Conservation (phyloP, 2,329 filamentous ascomycete species). For the Trichothecium roseum region DNA sequence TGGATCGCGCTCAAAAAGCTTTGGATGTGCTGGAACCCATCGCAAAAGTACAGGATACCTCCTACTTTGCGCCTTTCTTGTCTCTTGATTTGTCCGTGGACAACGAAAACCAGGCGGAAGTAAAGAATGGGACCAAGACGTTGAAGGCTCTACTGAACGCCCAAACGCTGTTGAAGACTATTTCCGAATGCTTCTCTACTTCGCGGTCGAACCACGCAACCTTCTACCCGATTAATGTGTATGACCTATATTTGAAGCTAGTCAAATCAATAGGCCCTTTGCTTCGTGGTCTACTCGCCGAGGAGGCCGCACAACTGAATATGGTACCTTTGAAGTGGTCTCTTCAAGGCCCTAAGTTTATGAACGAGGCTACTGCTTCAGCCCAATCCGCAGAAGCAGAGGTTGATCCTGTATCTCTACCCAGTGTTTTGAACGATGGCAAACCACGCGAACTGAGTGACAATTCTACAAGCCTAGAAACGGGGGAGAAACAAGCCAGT, state of each 20-base stretch:
- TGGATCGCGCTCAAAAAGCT: conserved; percentile 62
- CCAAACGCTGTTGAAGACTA: conserved; percentile 64
- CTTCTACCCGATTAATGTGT: conserved; percentile 70
- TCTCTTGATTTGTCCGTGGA: conserved; percentile 24
- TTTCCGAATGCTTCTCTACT: conserved; percentile 65
- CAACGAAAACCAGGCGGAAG: conserved; percentile 21
- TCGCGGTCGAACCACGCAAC: conserved; percentile 51
- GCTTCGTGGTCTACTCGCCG: conserved; percentile 70
- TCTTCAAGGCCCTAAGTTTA: conserved; percentile 13
- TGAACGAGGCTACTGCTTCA: not conserved
- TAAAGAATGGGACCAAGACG: conserved; percentile 60
- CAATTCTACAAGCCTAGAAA: conserved; percentile 18
- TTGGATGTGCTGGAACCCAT: conserved; percentile 60
- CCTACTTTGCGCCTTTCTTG: conserved; percentile 63
- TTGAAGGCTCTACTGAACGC: conserved; percentile 70
- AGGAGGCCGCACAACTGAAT: conserved; percentile 67
- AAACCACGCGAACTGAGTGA: not conserved
- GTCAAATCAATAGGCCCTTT: conserved; percentile 67
- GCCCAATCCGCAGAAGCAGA: not conserved
- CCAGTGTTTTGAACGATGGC: conserved; percentile 22
- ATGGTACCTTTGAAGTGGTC: conserved; percentile 63
- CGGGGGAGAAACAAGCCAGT: conserved; percentile 30
- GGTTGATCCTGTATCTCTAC: conserved; percentile 8
- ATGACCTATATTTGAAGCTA: conserved; percentile 70
- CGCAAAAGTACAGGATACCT: conserved; percentile 18